Percentiles rank a stretch among this genome's conserved stretches.
These are phyloP conservation scores for Leccinum incarnatum DNA, from an alignment of 768 basidiomycete genomes.

Conservation along the genomic window DNA sequence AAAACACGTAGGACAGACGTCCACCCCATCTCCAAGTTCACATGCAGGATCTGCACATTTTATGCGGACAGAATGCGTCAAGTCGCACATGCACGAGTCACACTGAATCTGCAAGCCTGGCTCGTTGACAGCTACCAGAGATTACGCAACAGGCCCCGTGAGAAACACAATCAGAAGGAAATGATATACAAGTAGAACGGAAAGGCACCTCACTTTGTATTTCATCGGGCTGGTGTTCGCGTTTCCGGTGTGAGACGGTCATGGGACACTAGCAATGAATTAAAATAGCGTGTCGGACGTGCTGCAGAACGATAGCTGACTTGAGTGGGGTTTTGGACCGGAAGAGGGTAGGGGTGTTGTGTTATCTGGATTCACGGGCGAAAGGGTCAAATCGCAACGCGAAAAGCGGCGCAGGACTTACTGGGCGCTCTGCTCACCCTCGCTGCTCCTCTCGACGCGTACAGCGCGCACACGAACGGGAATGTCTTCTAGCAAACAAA, in stretches of 20 bases:
- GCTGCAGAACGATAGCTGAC: neutral
- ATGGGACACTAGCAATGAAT: conserved; percentile 29
- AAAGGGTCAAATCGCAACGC: neutral
- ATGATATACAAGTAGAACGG: neutral
- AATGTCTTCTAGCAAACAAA: neutral
- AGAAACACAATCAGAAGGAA: conserved; percentile 20
- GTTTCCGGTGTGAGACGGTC: conserved; percentile 68
- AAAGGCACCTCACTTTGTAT: conserved; percentile 49
- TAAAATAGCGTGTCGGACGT: neutral
- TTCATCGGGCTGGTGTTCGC: conserved; percentile 62
- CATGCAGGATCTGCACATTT: conserved; percentile 88
- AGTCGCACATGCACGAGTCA: conserved; percentile 80
- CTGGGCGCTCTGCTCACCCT: neutral
- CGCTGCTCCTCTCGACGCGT: neutral
- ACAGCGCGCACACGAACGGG: neutral
- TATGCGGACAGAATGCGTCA: conserved; percentile 95
- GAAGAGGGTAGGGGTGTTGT: conserved; percentile 1
- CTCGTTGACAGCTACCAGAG: conserved; percentile 62
- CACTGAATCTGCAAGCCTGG: conserved; percentile 83
- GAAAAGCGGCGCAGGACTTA: neutral
- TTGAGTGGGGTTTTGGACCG: neutral
- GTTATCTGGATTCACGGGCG: neutral
- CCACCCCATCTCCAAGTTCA: conserved; percentile 76
- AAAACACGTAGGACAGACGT: conserved; percentile 92
- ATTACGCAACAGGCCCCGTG: conserved; percentile 30